These are phyloP conservation scores for Alternaria brassicae DNA, from an alignment of 2,329 filamentous ascomycete genomes.

Conservation along the genomic window DNA sequence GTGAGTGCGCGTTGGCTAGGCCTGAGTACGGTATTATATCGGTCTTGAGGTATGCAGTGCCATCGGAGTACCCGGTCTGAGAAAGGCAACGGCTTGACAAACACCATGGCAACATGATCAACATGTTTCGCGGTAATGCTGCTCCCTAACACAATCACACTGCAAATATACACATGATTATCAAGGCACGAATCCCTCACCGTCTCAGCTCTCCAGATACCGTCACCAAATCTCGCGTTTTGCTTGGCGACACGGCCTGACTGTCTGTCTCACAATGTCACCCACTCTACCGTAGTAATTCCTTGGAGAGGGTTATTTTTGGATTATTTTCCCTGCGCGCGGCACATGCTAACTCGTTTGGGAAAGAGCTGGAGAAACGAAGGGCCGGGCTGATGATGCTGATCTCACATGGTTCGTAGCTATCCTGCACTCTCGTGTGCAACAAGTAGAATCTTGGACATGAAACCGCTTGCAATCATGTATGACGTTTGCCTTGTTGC, in stretches of 20 bases:
- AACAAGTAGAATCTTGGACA: neutral
- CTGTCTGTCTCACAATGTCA: no score
- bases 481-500: constrained; percentile 1
- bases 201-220: neutral
- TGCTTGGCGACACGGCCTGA: neutral
- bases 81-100: neutral
- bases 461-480: neutral
- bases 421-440: neutral
- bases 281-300: no score
- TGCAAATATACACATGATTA: neutral
- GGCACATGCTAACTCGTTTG: neutral
- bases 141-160: neutral
- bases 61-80: neutral
- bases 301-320: constrained; percentile 16
- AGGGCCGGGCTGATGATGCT: constrained; percentile 10
- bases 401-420: constrained; percentile 3
- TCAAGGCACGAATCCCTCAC: neutral
- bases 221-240: constrained; percentile 3
- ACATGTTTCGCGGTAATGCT: no score
- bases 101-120: neutral
- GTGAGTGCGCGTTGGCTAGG: neutral
- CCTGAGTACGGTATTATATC: neutral
- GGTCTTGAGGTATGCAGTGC: neutral
- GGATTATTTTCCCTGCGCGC: neutral
- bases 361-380: constrained; percentile 7